Conservation (phyloP, 108 stramenopile species). For the Pseudonitzschia pungens region DNA sequence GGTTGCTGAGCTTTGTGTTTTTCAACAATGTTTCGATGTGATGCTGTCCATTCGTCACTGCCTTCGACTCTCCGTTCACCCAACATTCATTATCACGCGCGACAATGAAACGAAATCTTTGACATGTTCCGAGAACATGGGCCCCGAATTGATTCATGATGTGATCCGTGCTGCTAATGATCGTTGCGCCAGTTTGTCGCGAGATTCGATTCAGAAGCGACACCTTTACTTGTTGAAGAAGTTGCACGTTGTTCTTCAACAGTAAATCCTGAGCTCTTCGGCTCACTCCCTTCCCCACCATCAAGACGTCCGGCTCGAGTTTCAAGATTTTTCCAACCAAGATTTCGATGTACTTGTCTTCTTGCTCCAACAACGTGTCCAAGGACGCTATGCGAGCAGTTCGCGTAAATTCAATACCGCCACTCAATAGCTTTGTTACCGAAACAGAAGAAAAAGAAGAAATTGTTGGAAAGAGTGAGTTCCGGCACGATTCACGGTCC, state of each 20-base stretch:
- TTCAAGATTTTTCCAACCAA: slow-evolving; percentile 90
- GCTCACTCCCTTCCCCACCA: slow-evolving; percentile 83
- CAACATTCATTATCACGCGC: slow-evolving; percentile 85
- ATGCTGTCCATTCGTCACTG: slow-evolving; percentile 29
- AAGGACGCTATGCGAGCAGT: slow-evolving; percentile 85
- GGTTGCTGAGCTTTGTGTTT: slow-evolving; percentile 49
- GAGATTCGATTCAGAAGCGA: slow-evolving; percentile 82
- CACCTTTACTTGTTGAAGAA: slow-evolving; percentile 91
- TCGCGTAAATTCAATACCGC: slow-evolving; percentile 93
- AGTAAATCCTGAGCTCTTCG: slow-evolving; percentile 91
- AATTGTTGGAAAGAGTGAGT: not conserved
- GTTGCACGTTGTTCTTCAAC: slow-evolving; percentile 70
- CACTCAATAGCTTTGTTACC: slow-evolving; percentile 54
- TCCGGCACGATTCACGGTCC: not conserved
- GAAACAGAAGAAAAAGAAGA: not conserved
- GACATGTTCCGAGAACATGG: slow-evolving; percentile 65
- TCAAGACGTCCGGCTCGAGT: slow-evolving; percentile 83
- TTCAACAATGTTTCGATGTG: slow-evolving; percentile 47
- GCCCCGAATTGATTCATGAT: slow-evolving; percentile 83
- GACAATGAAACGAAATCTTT: slow-evolving; percentile 85
- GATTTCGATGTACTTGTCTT: slow-evolving; percentile 94
- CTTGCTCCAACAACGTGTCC: slow-evolving; percentile 91
- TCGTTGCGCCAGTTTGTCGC: slow-evolving; percentile 89
- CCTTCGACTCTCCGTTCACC: slow-evolving; percentile 27
- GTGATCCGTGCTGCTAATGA: slow-evolving; percentile 88